Percentiles rank a stretch among this genome's conserved stretches.
phyloP scores from a whole-genome alignment of 2,329 filamentous ascomycete species.

The Rutstroemia sp. region DNA sequence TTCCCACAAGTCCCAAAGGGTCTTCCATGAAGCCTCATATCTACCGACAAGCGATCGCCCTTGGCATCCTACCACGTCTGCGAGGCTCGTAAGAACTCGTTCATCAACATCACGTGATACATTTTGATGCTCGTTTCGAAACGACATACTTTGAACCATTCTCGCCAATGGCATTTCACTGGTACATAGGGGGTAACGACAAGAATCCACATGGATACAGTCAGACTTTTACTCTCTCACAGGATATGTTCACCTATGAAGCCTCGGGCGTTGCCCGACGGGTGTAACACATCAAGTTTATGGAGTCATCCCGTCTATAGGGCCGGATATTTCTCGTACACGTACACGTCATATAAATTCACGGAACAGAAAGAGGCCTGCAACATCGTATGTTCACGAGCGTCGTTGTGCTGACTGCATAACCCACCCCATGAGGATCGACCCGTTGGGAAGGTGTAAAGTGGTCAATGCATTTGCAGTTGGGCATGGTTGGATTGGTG shows the following conservation, averaged over 20 bases:
- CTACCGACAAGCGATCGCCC: background rate
- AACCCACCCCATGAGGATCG: slow-evolving; percentile 2
- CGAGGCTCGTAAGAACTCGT: background rate
- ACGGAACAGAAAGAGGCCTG: background rate
- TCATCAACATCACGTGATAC: background rate
- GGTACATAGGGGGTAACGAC: background rate
- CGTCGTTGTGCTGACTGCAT: slow-evolving; percentile 11
- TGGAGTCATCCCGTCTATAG: background rate
- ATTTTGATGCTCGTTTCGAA: background rate
- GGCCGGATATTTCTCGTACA: background rate
- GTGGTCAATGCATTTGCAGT: slow-evolving; percentile 13
- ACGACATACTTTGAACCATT: background rate
- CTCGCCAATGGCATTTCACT: background rate
- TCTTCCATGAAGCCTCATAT: slow-evolving; percentile 30
- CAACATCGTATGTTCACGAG: slow-evolving; percentile 11
- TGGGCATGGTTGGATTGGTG: slow-evolving; percentile 18
- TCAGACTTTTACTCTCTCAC: background rate
- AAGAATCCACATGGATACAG: background rate
- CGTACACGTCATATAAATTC: slow-evolving; percentile 7
- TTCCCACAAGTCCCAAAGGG: slow-evolving; percentile 81
- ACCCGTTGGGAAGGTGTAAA: slow-evolving; percentile 4
- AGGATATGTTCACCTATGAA: background rate
- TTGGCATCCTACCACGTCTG: background rate
- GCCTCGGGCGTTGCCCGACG: background rate
- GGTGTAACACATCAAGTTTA: background rate